Percentiles rank a stretch among this genome's conserved stretches.
Evolutionary conservation across 2,329 filamentous ascomycete genomes (phyloP).

Genomic region (Phoma sp.): DNA sequence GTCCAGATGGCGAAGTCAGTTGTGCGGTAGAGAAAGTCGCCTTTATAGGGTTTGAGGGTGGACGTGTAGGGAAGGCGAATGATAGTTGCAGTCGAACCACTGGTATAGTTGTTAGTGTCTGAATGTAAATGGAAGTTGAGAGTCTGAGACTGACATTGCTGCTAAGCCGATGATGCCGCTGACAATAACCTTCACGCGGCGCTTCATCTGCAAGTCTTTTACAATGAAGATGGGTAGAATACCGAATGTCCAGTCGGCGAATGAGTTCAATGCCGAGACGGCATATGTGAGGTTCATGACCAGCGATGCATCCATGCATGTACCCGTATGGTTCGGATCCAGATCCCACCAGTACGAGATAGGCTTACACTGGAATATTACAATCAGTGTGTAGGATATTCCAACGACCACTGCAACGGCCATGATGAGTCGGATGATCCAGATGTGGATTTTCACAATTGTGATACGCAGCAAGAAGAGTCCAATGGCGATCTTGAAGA

Average conservation of each 20-base stretch:
- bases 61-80: constrained; percentile 40
- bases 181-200: constrained; percentile 60
- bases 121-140: not conserved
- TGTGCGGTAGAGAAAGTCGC: constrained; percentile 43
- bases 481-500: constrained; percentile 60
- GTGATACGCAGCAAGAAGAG: constrained; percentile 62
- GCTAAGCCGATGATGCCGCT: constrained; percentile 60
- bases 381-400: constrained; percentile 57
- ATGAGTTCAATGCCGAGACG: constrained; percentile 35
- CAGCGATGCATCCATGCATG: constrained; percentile 52
- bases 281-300: constrained; percentile 61
- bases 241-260: constrained; percentile 42
- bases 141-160: constrained; percentile 34
- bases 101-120: constrained; percentile 19
- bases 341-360: constrained; percentile 59
- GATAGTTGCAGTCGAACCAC: constrained; percentile 50
- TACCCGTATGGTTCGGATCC: constrained; percentile 45
- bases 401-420: constrained; percentile 54
- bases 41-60: constrained; percentile 33
- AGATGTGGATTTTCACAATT: constrained; percentile 51
- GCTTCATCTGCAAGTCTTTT: constrained; percentile 63
- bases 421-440: constrained; percentile 57
- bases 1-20: constrained; percentile 44
- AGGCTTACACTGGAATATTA: constrained; percentile 61
- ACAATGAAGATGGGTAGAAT: constrained; percentile 58